A percentile compares a stretch with the other conserved stretches of the same genome.
Conservation (phyloP, 1,284 basidiomycete species). For the Coriolopsis trogii region DNA sequence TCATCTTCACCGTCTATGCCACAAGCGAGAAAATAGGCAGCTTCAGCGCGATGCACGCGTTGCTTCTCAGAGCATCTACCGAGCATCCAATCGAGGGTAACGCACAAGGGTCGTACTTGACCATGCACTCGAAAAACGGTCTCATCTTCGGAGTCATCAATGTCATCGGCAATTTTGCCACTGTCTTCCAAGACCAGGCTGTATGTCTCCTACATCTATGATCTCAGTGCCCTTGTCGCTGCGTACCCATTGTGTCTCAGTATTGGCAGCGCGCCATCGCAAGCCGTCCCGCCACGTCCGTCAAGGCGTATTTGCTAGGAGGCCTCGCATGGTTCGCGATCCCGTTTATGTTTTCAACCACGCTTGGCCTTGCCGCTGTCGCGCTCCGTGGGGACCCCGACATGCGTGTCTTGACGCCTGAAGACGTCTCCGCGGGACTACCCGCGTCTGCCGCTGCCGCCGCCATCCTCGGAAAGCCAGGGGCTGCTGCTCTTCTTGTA, state of each 20-base stretch:
- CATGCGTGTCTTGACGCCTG: slow-evolving; percentile 59
- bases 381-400: slow-evolving; percentile 75
- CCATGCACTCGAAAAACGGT: slow-evolving; percentile 82
- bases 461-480: slow-evolving; percentile 76
- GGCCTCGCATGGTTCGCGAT: slow-evolving; percentile 91
- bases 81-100: slow-evolving; percentile 57
- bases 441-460: slow-evolving; percentile 83
- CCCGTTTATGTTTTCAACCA: slow-evolving; percentile 80
- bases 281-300: slow-evolving; percentile 76
- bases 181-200: slow-evolving; percentile 49
- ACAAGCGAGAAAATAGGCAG: slow-evolving; percentile 60
- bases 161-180: slow-evolving; percentile 75
- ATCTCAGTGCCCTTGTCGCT: no score
- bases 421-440: slow-evolving; percentile 81
- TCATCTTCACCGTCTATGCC: slow-evolving; percentile 73
- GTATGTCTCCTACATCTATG: slow-evolving; percentile 16
- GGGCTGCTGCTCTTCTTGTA: slow-evolving; percentile 71
- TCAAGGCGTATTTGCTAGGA: slow-evolving; percentile 87
- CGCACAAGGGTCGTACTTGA: slow-evolving; percentile 64
- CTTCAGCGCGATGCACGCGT: slow-evolving; percentile 52
- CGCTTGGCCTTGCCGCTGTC: slow-evolving; percentile 82
- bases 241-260: no score
- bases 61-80: slow-evolving; percentile 46
- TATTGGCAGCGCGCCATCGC: slow-evolving; percentile 92
- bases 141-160: slow-evolving; percentile 91